Base-by-base conservation (phyloP, 2,329 filamentous ascomycete genomes). In the Fusarium torulosum region DNA sequence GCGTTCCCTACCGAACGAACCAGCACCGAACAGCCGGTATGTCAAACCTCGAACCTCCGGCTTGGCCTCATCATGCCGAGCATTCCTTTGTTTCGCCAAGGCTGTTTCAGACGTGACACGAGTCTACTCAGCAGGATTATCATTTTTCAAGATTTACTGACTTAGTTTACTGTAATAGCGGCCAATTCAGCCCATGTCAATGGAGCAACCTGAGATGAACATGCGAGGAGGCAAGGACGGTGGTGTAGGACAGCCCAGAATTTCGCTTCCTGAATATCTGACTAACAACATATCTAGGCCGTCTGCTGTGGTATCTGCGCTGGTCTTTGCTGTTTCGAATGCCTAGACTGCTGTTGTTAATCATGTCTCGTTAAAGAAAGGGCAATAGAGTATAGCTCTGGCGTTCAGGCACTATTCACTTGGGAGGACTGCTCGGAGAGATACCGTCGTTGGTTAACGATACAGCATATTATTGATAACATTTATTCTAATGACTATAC, bases 231-330 rank as follows among this genome's bases (percentile, higher is more conserved):
- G 78, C 29, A 76, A 74, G 11, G 78, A 78, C 20, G 76, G 75
- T 60, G 76, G 75, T 74, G 79, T 80, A 74, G 72, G 75, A 25
- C 43, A 19, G 15, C 38, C 37, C 37, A 46, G 20, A 4, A n/a
- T 5, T 7, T 27, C n/a, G 11, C 15, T 20, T 35, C 11, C 31
- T 7, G 19, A 17, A 25, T 3, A 17, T n/a, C 7, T 17, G n/a
- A 47, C 58, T 63, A 21, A 63, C 25, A 37, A n/a, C 29, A 2
- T 44, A 43, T 13, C 10, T 42, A 80, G 79, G 79, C 78, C 15
- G 68, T 80, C 46, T 80, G 79, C 73, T 81, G 79, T 55, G 79
- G 79, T 27, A 72, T 80, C 50, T 80, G 79, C 56, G 78, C 79
- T 7, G 79, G 79, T 21, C 72, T 80, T 6, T 78, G 76, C 66